Conservation (phyloP, 768 basidiomycete genomes). For the Neoboletus subvelutipes region DNA sequence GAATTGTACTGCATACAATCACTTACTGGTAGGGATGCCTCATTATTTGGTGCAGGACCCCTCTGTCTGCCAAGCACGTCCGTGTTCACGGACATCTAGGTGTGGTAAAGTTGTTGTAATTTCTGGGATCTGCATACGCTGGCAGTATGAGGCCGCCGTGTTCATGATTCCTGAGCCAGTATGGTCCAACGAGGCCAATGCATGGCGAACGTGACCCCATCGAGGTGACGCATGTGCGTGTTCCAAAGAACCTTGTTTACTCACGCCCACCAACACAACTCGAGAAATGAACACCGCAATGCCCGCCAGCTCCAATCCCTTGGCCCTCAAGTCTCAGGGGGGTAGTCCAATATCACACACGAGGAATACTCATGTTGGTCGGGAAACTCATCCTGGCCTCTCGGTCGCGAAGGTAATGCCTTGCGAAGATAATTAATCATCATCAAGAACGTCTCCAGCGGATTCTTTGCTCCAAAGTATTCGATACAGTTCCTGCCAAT, state of each 20-base stretch:
- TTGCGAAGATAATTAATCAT: not conserved
- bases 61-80: not conserved
- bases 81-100: constrained; percentile 3
- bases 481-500: not conserved
- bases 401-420: not conserved
- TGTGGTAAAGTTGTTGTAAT: not conserved
- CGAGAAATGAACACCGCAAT: not conserved
- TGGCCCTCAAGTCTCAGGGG: constrained; percentile 6
- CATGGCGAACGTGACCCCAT: constrained; percentile 1
- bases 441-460: not conserved
- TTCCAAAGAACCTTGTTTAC: not conserved
- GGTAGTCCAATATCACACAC: constrained; percentile 1
- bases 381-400: not conserved
- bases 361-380: constrained; percentile 22
- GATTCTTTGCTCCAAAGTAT: not conserved
- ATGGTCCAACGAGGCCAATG: not conserved
- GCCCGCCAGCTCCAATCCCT: not conserved
- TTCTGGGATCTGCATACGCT: not conserved
- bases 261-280: not conserved
- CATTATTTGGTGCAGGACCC: not conserved
- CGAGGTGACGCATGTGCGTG: not conserved
- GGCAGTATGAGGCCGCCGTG: not conserved
- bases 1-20: not conserved
- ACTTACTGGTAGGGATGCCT: constrained; percentile 4
- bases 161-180: not conserved